Evolutionary conservation across 2,329 filamentous ascomycete genomes (phyloP).

Genomic region (Ambrosiella beaveri): DNA sequence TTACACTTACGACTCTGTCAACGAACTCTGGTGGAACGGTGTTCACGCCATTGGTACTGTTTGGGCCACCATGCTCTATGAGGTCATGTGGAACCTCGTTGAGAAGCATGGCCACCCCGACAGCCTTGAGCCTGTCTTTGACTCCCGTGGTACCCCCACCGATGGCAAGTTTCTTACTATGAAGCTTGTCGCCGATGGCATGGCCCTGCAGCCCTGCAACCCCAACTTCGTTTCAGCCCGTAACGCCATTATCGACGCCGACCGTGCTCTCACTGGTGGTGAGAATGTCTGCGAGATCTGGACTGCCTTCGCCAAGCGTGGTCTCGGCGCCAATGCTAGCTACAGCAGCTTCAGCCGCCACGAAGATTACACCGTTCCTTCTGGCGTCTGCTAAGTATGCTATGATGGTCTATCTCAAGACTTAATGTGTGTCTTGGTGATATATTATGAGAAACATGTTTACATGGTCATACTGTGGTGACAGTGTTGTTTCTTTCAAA

Average conservation of each 20-base stretch:
- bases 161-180: slow-evolving; percentile 35
- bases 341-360: slow-evolving; percentile 18
- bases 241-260: slow-evolving; percentile 38
- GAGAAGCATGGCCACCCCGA: slow-evolving; percentile 36
- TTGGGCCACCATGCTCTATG: slow-evolving; percentile 37
- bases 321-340: slow-evolving; percentile 27
- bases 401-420: too few species aligned
- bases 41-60: slow-evolving; percentile 34
- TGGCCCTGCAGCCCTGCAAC: slow-evolving; percentile 39
- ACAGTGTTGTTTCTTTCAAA: not conserved
- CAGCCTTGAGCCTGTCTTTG: slow-evolving; percentile 24
- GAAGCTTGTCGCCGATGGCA: slow-evolving; percentile 34
- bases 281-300: slow-evolving; percentile 34
- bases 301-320: slow-evolving; percentile 38
- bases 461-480: not conserved
- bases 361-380: slow-evolving; percentile 20
- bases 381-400: slow-evolving; percentile 15
- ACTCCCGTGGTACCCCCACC: slow-evolving; percentile 27
- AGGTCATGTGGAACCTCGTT: slow-evolving; percentile 40
- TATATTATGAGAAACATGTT: not conserved
- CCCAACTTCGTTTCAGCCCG: slow-evolving; percentile 35
- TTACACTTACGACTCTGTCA: slow-evolving; percentile 28
- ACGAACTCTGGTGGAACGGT: slow-evolving; percentile 18
- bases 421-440: too few species aligned
- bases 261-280: slow-evolving; percentile 32